Percentiles rank a stretch among this genome's conserved stretches.
These are phyloP conservation scores for Platismatia glauca DNA, from an alignment of 495 filamentous ascomycete genomes.

Conservation along the genomic window DNA sequence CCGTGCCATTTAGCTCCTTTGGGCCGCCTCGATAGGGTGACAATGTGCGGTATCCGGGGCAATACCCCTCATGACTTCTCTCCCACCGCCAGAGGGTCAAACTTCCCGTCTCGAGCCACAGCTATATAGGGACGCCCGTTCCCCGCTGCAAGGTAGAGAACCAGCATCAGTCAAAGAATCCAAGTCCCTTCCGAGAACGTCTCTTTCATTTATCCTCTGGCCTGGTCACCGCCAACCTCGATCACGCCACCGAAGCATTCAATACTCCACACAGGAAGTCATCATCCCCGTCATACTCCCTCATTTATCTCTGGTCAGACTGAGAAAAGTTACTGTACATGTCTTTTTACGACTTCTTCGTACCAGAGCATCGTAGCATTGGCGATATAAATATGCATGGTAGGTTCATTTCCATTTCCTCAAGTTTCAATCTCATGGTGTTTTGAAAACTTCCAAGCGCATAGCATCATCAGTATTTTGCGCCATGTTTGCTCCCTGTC, in stretches of 20 bases:
- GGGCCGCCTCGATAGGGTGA: not conserved
- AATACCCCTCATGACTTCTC: not conserved
- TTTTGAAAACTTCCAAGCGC: not conserved
- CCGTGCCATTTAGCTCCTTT: not conserved
- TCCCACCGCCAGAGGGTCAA: no score
- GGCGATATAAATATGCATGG: not conserved
- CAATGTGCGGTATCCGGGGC: not conserved
- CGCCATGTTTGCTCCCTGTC: not conserved
- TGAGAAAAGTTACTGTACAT: not conserved
- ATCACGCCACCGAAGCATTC: not conserved
- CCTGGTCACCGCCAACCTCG: not conserved
- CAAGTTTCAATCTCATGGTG: not conserved
- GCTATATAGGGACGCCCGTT: not conserved
- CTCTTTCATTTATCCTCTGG: not conserved
- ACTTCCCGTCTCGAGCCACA: not conserved
- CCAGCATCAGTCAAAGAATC: not conserved
- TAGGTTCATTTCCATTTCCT: not conserved
- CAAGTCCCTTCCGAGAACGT: not conserved
- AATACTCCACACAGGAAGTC: not conserved
- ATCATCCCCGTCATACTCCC: not conserved
- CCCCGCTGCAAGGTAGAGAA: not conserved
- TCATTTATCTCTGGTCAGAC: not conserved
- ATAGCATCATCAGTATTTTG: not conserved
- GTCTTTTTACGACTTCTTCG: not conserved
- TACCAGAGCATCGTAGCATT: not conserved